These are phyloP conservation scores for Metschnikowia reukaufii DNA, from an alignment of 805 yeast genomes.

Conservation along the genomic window DNA sequence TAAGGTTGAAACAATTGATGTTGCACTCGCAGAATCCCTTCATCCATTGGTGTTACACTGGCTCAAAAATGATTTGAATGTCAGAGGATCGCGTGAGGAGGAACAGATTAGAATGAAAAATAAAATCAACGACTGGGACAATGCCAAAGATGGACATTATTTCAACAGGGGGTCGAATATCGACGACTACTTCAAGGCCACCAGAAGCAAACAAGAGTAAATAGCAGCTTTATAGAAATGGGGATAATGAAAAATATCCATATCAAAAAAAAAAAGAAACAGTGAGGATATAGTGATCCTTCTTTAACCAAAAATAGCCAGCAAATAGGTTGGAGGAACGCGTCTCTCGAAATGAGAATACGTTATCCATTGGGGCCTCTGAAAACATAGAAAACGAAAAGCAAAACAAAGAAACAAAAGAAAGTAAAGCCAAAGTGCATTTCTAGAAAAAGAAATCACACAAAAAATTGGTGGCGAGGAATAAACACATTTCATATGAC, in stretches of 20 bases:
- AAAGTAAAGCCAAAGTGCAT: too few relatives aligned
- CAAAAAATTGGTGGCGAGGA: too few relatives aligned
- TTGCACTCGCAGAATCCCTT: constrained; percentile 50
- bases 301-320: too few relatives aligned
- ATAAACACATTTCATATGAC: too few relatives aligned
- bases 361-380: too few relatives aligned
- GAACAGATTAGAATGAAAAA: constrained; percentile 36
- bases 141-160: constrained; percentile 37
- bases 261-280: too few relatives aligned
- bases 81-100: constrained; percentile 56
- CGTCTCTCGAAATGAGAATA: too few relatives aligned
- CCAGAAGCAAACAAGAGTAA: constrained; percentile 34
- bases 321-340: too few relatives aligned
- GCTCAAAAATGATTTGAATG: constrained; percentile 53
- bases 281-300: too few relatives aligned
- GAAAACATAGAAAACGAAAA: too few relatives aligned
- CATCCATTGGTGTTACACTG: constrained; percentile 75
- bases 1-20: constrained; percentile 28
- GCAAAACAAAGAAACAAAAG: too few relatives aligned
- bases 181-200: constrained; percentile 50
- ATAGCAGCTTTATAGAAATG: neutral
- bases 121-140: constrained; percentile 58
- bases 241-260: neutral
- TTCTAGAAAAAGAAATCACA: too few relatives aligned
- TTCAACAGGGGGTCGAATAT: constrained; percentile 47